phyloP scores from a whole-genome alignment of 2,329 filamentous ascomycete species.

The Apiospora rasikravindrae region DNA sequence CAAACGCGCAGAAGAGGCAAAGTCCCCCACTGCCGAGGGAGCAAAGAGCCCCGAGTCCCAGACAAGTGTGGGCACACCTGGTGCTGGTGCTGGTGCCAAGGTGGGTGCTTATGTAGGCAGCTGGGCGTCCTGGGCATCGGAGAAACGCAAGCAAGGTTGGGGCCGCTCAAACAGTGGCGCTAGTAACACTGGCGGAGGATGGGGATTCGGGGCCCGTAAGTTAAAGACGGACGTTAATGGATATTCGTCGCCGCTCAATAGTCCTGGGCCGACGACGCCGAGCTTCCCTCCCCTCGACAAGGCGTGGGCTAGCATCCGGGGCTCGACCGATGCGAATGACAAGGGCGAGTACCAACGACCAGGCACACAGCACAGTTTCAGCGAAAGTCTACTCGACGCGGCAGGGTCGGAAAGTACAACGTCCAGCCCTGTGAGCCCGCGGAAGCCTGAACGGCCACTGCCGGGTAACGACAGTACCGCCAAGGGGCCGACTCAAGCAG shows the following conservation, averaged over 20 bases:
- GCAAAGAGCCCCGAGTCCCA: slow-evolving; percentile 47
- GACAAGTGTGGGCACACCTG: slow-evolving; percentile 51
- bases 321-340: slow-evolving; percentile 30
- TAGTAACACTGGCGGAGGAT: slow-evolving; percentile 39
- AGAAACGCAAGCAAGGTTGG: slow-evolving; percentile 69
- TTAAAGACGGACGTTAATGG: slow-evolving; percentile 38
- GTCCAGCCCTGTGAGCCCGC: slow-evolving; percentile 33
- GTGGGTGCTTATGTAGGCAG: slow-evolving; percentile 70
- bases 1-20: slow-evolving; percentile 63
- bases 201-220: slow-evolving; percentile 41
- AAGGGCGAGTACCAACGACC: slow-evolving; percentile 36
- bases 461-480: slow-evolving; percentile 15
- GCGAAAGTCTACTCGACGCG: slow-evolving; percentile 51
- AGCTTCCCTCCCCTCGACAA: slow-evolving; percentile 45
- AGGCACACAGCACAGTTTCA: slow-evolving; percentile 48
- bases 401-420: slow-evolving; percentile 34
- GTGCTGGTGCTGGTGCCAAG: slow-evolving; percentile 58
- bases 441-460: slow-evolving; percentile 25
- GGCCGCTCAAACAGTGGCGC: slow-evolving; percentile 45
- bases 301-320: slow-evolving; percentile 28
- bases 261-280: slow-evolving; percentile 41
- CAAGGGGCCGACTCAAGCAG: slow-evolving; percentile 22
- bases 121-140: slow-evolving; percentile 73
- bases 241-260: slow-evolving; percentile 40
- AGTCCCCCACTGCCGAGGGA: slow-evolving; percentile 33